A percentile compares a stretch with the other conserved stretches of the same genome.
These are phyloP conservation scores for Phytophthora uliginosa DNA, from an alignment of 352 stramenopile genomes.

Conservation along the genomic window DNA sequence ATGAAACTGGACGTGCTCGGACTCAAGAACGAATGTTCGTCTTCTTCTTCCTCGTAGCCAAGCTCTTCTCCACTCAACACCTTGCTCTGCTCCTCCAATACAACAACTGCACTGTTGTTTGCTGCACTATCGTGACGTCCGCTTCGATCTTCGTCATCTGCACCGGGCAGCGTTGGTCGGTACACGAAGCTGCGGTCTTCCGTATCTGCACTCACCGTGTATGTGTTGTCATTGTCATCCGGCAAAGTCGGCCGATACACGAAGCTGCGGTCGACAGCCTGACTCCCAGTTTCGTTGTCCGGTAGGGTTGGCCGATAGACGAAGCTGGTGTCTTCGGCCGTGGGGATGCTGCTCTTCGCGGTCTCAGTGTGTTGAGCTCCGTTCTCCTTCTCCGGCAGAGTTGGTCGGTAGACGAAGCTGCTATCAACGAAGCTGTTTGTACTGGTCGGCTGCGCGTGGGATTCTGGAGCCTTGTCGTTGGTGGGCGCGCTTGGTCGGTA, in stretches of 20 bases:
- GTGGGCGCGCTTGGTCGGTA: conserved; percentile 11
- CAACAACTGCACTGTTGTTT: background rate
- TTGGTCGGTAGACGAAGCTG: conserved; percentile 10
- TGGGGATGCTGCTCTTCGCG: background rate
- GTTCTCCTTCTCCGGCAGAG: background rate
- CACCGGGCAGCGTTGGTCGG: background rate
- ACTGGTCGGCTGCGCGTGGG: background rate
- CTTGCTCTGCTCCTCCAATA: background rate
- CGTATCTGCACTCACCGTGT: background rate
- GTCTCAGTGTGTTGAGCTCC: background rate
- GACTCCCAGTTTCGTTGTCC: background rate
- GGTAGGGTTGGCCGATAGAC: conserved; percentile 19
- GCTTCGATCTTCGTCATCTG: background rate
- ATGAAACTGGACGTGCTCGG: conserved; percentile 29
- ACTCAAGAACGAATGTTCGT: conserved; percentile 19
- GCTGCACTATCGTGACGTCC: background rate
- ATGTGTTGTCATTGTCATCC: background rate
- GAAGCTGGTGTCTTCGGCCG: background rate
- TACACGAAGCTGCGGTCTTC: conserved; percentile 13
- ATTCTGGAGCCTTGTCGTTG: background rate
- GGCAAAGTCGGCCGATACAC: conserved; percentile 11
- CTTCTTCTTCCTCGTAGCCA: conserved; percentile 9
- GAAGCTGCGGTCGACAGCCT: conserved; percentile 4
- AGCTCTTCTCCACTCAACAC: background rate
- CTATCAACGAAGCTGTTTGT: background rate